phyloP scores from a whole-genome alignment of 805 yeast genomes.

The Wickerhamiella lipophila region DNA sequence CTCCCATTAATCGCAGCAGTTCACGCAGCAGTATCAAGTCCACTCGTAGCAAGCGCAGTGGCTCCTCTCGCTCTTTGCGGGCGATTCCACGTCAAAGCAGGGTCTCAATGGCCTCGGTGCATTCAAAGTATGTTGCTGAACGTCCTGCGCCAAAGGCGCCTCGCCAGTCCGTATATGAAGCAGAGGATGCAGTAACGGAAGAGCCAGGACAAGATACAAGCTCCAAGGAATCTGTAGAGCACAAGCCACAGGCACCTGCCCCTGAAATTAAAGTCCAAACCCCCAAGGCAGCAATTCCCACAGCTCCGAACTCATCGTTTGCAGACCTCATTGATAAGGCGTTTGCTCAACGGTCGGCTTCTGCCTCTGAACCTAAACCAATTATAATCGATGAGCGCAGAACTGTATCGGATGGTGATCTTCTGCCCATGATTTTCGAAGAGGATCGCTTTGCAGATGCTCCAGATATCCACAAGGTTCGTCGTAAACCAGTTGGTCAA shows the following conservation, averaged over 20 bases:
- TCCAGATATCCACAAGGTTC: constrained; percentile 18
- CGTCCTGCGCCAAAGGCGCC: constrained; percentile 10
- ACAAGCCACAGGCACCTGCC: no score
- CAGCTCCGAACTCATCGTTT: constrained; percentile 14
- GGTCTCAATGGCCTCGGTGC: constrained; percentile 10
- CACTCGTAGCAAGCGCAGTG: constrained; percentile 5
- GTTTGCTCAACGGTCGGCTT: constrained; percentile 4
- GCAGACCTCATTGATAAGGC: constrained; percentile 27
- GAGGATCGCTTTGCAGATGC: constrained; percentile 22
- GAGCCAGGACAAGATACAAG: not conserved
- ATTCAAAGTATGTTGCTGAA: constrained; percentile 9
- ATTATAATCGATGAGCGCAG: constrained; percentile 6
- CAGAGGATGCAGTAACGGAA: not conserved
- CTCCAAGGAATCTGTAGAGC: not conserved
- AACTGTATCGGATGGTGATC: constrained; percentile 15
- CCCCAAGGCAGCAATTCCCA: not conserved
- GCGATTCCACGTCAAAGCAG: constrained; percentile 6
- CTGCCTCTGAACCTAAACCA: constrained; percentile 9
- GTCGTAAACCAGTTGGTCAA: constrained; percentile 3
- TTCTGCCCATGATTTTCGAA: constrained; percentile 32
- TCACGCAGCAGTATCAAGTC: not conserved
- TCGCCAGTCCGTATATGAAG: not conserved
- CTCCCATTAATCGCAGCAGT: not conserved
- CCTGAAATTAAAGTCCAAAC: not conserved
- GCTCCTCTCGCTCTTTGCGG: constrained; percentile 7